phyloP scores from a whole-genome alignment of 345 rosid species.

The Eutrema japonicum region DNA sequence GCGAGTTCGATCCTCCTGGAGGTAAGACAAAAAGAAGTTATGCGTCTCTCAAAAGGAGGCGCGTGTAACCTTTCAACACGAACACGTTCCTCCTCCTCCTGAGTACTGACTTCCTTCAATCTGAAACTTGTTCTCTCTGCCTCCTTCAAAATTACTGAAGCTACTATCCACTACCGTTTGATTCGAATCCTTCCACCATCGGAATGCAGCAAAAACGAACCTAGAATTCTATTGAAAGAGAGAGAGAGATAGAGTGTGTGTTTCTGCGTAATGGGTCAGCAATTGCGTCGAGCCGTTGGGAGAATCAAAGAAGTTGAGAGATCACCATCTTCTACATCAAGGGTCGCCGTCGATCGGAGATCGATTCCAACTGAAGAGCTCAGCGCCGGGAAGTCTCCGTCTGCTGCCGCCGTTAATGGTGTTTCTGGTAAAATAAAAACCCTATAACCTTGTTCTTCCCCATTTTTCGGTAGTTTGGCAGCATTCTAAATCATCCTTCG shows the following conservation, averaged over 20 bases:
- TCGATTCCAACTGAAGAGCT: conserved; percentile 41
- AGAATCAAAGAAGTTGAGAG: conserved; percentile 56
- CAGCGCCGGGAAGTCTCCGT: conserved; percentile 42
- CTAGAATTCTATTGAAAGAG: neutral
- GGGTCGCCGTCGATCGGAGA: conserved; percentile 45
- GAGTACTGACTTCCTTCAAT: neutral
- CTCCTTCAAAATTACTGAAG: conserved; percentile 8
- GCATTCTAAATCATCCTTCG: neutral
- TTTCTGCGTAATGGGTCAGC: conserved; percentile 74
- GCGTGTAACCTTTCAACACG: conserved; percentile 36
- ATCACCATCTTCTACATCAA: conserved; percentile 50
- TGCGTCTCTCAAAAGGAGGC: conserved; percentile 13
- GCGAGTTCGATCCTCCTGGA: neutral
- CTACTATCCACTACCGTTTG: conserved; percentile 1
- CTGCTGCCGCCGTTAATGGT: conserved; percentile 35
- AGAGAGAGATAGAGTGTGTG: neutral
- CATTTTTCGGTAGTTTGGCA: neutral
- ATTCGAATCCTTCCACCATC: conserved; percentile 3
- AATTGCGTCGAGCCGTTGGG: conserved; percentile 97
- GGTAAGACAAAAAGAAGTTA: neutral
- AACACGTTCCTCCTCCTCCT: conserved; percentile 25
- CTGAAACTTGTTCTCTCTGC: conserved; percentile 2
- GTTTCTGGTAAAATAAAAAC: conserved; percentile 48
- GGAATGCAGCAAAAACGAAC: neutral
- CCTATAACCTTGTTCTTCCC: neutral